phyloP scores from a whole-genome alignment of 2,329 filamentous ascomycete species.

The Coniella vitis region DNA sequence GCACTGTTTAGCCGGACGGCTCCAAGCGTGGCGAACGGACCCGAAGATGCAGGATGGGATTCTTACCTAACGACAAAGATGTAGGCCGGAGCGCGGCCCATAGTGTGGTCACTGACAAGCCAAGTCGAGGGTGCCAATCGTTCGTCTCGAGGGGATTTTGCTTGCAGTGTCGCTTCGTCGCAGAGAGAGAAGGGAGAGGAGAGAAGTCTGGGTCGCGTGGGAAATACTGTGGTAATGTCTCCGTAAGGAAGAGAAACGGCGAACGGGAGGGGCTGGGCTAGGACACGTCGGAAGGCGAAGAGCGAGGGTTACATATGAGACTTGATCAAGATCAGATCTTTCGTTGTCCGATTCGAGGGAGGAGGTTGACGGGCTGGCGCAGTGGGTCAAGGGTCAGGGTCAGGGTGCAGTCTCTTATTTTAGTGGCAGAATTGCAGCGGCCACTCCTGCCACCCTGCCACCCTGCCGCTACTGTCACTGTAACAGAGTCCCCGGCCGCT shows the following conservation, averaged over 20 bases:
- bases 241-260: no score
- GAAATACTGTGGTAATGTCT: no score
- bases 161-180: no score
- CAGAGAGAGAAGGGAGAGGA: no score
- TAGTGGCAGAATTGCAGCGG: no score
- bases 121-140: not conserved
- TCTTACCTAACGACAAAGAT: slow-evolving; percentile 44
- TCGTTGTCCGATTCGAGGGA: not conserved
- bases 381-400: not conserved
- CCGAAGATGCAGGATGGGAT: not conserved
- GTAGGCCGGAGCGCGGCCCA: slow-evolving; percentile 43
- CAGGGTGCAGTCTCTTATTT: not conserved
- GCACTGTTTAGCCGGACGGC: not conserved
- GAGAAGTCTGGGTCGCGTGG: not conserved
- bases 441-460: no score
- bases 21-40: not conserved
- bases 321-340: not conserved
- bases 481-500: no score
- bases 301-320: not conserved
- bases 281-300: not conserved
- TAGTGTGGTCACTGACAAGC: slow-evolving; percentile 18
- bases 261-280: not conserved
- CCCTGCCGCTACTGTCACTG: no score
- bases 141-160: not conserved
- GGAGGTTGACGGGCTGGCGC: not conserved